A percentile compares a stretch with the other conserved stretches of the same genome.
Conservation (phyloP, 2,329 filamentous ascomycete species). For the Fusarium algeriense region DNA sequence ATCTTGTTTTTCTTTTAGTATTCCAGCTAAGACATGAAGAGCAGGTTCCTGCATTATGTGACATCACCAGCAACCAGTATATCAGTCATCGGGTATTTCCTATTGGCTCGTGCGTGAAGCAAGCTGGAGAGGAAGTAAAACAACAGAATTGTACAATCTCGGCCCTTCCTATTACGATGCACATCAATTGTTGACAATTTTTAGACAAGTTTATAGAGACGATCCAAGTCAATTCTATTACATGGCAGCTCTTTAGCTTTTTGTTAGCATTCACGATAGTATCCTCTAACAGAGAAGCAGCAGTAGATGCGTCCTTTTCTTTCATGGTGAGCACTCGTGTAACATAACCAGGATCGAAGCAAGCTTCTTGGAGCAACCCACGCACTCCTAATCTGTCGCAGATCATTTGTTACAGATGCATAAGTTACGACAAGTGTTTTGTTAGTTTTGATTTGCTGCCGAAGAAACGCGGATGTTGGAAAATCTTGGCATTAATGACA, state of each 20-base stretch:
- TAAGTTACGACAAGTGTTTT: slow-evolving; percentile 3
- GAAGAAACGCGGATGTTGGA: not conserved
- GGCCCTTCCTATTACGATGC: not conserved
- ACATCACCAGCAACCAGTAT: slow-evolving; percentile 28
- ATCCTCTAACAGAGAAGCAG: not conserved
- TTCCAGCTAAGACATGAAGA: slow-evolving; percentile 8
- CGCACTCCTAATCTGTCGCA: not conserved
- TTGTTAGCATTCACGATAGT: not conserved
- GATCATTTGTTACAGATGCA: slow-evolving; percentile 25
- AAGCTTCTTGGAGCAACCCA: slow-evolving; percentile 29
- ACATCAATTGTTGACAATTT: not conserved
- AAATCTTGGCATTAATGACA: slow-evolving; percentile 31
- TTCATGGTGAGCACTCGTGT: not conserved
- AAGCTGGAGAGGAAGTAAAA: not conserved
- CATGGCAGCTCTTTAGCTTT: not conserved
- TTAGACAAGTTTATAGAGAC: not conserved
- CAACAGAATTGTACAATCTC: not conserved
- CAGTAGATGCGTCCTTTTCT: not conserved
- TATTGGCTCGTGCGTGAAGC: slow-evolving; percentile 17
- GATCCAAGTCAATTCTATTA: not conserved
- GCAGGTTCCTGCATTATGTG: slow-evolving; percentile 40
- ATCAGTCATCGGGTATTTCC: slow-evolving; percentile 18
- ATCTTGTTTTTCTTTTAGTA: slow-evolving; percentile 29
- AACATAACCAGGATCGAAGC: slow-evolving; percentile 17
- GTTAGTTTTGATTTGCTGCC: not conserved